A percentile compares a stretch with the other conserved stretches of the same genome.
Conservation (phyloP, 2,329 filamentous ascomycete species). For the Allantophomopsis lycopodina region DNA sequence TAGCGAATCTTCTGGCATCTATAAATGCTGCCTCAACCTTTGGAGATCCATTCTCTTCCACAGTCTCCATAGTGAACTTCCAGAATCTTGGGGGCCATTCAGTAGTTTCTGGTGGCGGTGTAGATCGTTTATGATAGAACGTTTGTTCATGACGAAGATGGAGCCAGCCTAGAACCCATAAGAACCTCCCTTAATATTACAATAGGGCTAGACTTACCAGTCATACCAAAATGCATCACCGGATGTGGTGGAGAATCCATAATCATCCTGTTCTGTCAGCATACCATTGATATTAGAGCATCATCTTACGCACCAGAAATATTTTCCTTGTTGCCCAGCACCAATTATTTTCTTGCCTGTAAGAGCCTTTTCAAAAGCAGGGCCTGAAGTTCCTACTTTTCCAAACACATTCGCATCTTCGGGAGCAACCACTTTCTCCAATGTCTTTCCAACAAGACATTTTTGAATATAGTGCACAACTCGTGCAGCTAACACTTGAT, state of each 20-base stretch:
- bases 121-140: constrained; percentile 62
- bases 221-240: constrained; percentile 78
- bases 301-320: constrained; percentile 56
- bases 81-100: constrained; percentile 82
- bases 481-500: constrained; percentile 47
- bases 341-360: constrained; percentile 56
- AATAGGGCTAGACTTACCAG: constrained; percentile 23
- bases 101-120: constrained; percentile 30
- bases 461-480: constrained; percentile 75
- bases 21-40: constrained; percentile 62
- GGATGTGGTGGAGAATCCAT: constrained; percentile 69
- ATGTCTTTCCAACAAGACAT: constrained; percentile 71
- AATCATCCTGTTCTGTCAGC: constrained; percentile 35
- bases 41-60: constrained; percentile 24
- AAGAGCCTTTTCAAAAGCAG: constrained; percentile 61
- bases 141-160: constrained; percentile 71
- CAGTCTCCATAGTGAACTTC: constrained; percentile 69
- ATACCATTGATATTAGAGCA: neutral
- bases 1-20: constrained; percentile 65
- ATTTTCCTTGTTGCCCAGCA: constrained; percentile 85
- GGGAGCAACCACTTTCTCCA: constrained; percentile 54
- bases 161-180: constrained; percentile 49
- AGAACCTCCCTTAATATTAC: too few relatives aligned
- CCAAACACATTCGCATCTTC: constrained; percentile 82
- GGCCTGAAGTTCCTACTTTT: constrained; percentile 71